A percentile compares a stretch with the other conserved stretches of the same genome.
These are phyloP conservation scores for Penicillium aurantiogriseum DNA, from an alignment of 2,329 filamentous ascomycete species.

Conservation along the genomic window DNA sequence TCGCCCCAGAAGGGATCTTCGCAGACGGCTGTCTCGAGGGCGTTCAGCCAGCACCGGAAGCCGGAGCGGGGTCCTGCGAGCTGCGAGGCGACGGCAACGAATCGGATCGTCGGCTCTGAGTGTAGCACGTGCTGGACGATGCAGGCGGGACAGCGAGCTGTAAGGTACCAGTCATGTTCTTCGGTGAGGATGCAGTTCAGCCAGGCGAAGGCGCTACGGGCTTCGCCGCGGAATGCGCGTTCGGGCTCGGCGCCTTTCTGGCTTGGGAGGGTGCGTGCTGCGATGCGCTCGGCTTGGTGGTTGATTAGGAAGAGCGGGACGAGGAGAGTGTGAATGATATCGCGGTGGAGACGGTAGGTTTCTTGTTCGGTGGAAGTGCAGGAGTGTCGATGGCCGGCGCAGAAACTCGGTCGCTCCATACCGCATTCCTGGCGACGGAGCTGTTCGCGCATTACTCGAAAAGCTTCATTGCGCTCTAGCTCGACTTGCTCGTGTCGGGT, in stretches of 20 bases:
- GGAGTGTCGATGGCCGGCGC: constrained; percentile 33
- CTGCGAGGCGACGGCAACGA: constrained; percentile 43
- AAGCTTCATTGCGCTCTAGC: constrained; percentile 37
- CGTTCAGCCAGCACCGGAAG: constrained; percentile 42
- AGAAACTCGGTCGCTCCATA: constrained; percentile 40
- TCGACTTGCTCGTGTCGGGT: constrained; percentile 31
- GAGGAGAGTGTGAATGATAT: constrained; percentile 58
- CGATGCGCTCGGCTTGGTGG: constrained; percentile 54
- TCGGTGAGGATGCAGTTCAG: constrained; percentile 59
- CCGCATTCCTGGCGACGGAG: constrained; percentile 38
- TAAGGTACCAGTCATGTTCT: constrained; percentile 58
- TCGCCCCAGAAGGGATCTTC: constrained; percentile 47
- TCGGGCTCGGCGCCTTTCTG: constrained; percentile 54
- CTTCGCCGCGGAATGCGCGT: constrained; percentile 56
- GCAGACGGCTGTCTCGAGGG: constrained; percentile 41
- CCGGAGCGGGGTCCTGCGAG: constrained; percentile 38
- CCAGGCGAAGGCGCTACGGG: constrained; percentile 58
- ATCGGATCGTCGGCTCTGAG: constrained; percentile 47
- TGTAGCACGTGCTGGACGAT: constrained; percentile 44
- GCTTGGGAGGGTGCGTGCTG: constrained; percentile 50
- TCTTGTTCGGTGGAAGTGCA: constrained; percentile 34
- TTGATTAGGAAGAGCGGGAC: constrained; percentile 59
- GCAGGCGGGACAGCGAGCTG: constrained; percentile 54
- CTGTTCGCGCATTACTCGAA: constrained; percentile 34
- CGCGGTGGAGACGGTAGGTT: constrained; percentile 53